Evolutionary conservation across 2,329 filamentous ascomycete genomes (phyloP), one percentile per base, ranked within the genome.

Genomic region (Fusarium brachygibbosum): DNA sequence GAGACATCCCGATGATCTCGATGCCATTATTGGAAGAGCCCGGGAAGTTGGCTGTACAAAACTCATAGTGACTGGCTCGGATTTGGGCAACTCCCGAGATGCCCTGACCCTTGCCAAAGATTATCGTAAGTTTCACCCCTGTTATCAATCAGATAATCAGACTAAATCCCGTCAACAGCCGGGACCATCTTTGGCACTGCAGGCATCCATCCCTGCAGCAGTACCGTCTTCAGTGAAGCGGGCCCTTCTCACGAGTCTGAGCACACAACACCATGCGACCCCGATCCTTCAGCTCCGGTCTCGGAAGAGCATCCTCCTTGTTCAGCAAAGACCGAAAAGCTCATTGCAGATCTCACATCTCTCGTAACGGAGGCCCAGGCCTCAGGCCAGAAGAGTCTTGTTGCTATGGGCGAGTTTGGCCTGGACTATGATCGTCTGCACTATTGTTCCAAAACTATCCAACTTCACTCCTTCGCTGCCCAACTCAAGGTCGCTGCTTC

Each of bases 381-480:
- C 4, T 77, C 79, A 8, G 78, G 87, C 0, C 67, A 72, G 37
- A 64, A 73, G 40, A 69, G 71, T 37, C 85, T 92, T 40, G 90
- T 93, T 1, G 95, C 96, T 9, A 94, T 98, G 77, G 96, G 96
- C 49, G 96, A 99, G 80, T 93, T 99, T 66, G 96, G 96, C 3
- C 90, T 99, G 6, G 96, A 99, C 81, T 99, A 98, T 77, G 96
- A 99, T 81, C 89, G 96, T 3, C 83, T 99, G 35, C 92, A 93
- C 74, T 90, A 94, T 74, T 94, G 92, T 75, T 88, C 90, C 38
- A 92, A 90, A 75, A 89, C 90, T 25, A 87, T 91, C 17, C 96
- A 99, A 79, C 83, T 94, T 31, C 91, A 93, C 76, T 94, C 93
- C 63, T 99, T 99, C 78, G 88, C 90, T 41, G 87, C 87, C 9